Conservation (phyloP, 345 rosid genomes). For the Lepidium didymum region DNA sequence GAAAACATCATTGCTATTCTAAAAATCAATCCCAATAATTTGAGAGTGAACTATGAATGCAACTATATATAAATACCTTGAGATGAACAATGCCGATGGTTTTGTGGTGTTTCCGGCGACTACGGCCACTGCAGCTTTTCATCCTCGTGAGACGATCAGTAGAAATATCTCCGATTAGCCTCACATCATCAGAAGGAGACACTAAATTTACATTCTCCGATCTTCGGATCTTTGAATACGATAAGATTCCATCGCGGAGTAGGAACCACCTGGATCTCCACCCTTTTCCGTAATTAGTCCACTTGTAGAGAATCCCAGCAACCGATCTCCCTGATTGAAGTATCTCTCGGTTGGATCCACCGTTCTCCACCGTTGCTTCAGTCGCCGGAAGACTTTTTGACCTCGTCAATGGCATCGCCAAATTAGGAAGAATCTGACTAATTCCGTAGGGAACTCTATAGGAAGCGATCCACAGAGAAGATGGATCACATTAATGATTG, state of each 20-base stretch:
- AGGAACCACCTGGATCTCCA: constrained; percentile 98
- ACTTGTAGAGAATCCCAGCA: constrained; percentile 81
- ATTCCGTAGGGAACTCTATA: constrained; percentile 10
- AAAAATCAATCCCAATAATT: not conserved
- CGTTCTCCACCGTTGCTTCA: constrained; percentile 11
- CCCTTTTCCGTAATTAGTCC: constrained; percentile 97
- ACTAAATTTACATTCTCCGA: constrained; percentile 49
- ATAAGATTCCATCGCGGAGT: constrained; percentile 67
- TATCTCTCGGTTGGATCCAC: constrained; percentile 39
- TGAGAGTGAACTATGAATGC: not conserved
- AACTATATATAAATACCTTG: constrained; percentile 42
- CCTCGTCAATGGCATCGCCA: constrained; percentile 36
- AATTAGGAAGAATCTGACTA: constrained; percentile 51
- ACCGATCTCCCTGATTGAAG: constrained; percentile 42
- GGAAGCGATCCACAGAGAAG: not conserved
- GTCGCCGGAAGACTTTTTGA: constrained; percentile 66
- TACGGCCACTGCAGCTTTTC: constrained; percentile 45
- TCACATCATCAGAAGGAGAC: constrained; percentile 52
- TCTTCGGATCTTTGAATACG: constrained; percentile 74
- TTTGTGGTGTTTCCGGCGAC: constrained; percentile 51
- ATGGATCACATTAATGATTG: not conserved
- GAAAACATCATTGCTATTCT: not conserved
- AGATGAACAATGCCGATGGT: constrained; percentile 76
- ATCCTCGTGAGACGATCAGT: constrained; percentile 45
- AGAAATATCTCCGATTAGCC: constrained; percentile 75